A percentile compares a stretch with the other conserved stretches of the same genome.
Conservation (phyloP, 805 yeast species). For the Zygoascus bituminiphila region DNA sequence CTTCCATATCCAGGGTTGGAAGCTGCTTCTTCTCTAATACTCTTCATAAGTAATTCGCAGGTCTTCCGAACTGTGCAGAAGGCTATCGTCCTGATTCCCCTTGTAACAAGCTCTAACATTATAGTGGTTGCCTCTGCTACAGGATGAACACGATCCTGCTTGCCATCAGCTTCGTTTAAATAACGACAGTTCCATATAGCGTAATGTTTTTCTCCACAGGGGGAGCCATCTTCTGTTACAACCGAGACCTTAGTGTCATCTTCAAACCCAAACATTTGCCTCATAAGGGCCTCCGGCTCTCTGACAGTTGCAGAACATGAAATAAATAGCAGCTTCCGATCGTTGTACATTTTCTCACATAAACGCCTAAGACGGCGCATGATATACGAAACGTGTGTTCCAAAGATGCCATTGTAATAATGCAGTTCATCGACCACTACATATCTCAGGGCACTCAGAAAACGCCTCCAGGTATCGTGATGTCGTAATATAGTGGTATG, state of each 20-base stretch:
- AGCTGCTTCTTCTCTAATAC: slow-evolving; percentile 51
- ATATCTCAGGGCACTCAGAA: slow-evolving; percentile 53
- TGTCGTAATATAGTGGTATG: slow-evolving; percentile 80
- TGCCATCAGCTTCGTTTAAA: slow-evolving; percentile 48
- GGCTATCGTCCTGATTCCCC: slow-evolving; percentile 71
- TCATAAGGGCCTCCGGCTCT: slow-evolving; percentile 66
- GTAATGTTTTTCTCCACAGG: slow-evolving; percentile 66
- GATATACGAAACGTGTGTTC: slow-evolving; percentile 81
- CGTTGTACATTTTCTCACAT: slow-evolving; percentile 44
- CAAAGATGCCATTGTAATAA: slow-evolving; percentile 77
- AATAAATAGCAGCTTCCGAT: slow-evolving; percentile 48
- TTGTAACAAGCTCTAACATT: slow-evolving; percentile 53
- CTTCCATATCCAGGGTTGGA: slow-evolving; percentile 26
- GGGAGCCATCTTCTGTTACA: slow-evolving; percentile 78
- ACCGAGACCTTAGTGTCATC: slow-evolving; percentile 26
- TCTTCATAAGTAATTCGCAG: slow-evolving; percentile 83
- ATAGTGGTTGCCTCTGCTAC: slow-evolving; percentile 70
- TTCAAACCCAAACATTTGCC: slow-evolving; percentile 58
- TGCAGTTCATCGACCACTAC: slow-evolving; percentile 84
- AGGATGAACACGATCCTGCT: slow-evolving; percentile 57
- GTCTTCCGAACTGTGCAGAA: slow-evolving; percentile 81
- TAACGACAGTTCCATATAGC: slow-evolving; percentile 83
- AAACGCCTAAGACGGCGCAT: slow-evolving; percentile 72
- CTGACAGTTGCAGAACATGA: slow-evolving; percentile 92
- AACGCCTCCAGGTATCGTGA: slow-evolving; percentile 64